phyloP scores from a whole-genome alignment of 164 flowering plant genomes.

The Liquidambar formosana region DNA sequence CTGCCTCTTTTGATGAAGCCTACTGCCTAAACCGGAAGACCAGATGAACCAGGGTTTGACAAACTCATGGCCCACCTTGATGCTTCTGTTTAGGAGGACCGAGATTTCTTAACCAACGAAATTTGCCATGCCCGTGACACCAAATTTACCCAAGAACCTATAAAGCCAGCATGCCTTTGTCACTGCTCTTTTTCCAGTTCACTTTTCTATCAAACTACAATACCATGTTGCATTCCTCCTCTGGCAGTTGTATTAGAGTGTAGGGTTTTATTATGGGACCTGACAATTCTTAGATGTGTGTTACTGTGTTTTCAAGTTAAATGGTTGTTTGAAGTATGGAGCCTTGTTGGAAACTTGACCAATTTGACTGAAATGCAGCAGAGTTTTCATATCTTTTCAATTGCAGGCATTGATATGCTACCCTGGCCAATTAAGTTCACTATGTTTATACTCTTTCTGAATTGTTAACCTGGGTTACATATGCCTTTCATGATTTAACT shows the following conservation, averaged over 20 bases:
- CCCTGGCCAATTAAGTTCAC: not conserved
- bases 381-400: not conserved
- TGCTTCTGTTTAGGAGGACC: conserved; percentile 37
- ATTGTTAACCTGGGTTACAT: not conserved
- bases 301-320: not conserved
- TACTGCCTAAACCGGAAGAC: conserved; percentile 84
- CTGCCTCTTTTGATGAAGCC: conserved; percentile 73
- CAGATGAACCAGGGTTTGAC: conserved; percentile 72
- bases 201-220: conserved; percentile 2
- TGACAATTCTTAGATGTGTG: not conserved
- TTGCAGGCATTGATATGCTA: not conserved
- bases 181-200: conserved; percentile 16
- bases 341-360: not conserved
- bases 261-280: not conserved
- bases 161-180: conserved; percentile 16
- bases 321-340: not conserved
- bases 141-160: conserved; percentile 32
- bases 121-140: conserved; percentile 24
- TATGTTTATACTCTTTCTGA: not conserved
- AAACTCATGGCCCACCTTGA: conserved; percentile 67
- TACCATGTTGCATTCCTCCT: conserved; percentile 18
- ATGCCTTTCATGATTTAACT: no score
- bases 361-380: conserved; percentile 2
- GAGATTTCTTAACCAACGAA: conserved; percentile 14
- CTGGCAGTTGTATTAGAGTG: conserved; percentile 16